Evolutionary conservation across 805 yeast species (phyloP).

Genomic region (Myxozyma mucilagina): DNA sequence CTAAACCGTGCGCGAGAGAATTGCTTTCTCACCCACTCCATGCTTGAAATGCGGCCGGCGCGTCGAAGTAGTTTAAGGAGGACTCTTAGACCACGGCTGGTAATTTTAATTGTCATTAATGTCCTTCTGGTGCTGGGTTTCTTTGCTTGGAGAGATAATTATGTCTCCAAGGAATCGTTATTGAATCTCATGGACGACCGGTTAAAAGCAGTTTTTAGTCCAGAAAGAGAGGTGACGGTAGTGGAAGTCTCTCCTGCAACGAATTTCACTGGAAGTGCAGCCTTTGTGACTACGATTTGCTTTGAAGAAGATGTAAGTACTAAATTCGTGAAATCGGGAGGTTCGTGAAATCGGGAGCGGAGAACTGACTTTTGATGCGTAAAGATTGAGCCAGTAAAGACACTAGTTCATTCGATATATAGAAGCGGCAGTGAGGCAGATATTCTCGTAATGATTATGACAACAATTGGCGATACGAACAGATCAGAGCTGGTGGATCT

Average conservation of each 20-base stretch:
- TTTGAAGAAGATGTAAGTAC: slow-evolving; percentile 22
- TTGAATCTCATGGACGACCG: slow-evolving; percentile 25
- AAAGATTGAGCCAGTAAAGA: slow-evolving; percentile 20
- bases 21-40: neutral
- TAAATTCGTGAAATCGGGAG: neutral
- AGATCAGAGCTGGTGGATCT: slow-evolving; percentile 18
- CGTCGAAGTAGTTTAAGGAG: slow-evolving; percentile 13
- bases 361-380: neutral
- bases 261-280: slow-evolving; percentile 24
- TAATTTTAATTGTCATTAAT: slow-evolving; percentile 10
- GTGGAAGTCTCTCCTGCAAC: neutral
- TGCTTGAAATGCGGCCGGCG: slow-evolving; percentile 4
- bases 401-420: slow-evolving; percentile 24
- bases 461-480: slow-evolving; percentile 11
- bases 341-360: neutral
- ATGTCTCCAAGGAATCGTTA: slow-evolving; percentile 26
- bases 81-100: slow-evolving; percentile 21
- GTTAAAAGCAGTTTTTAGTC: slow-evolving; percentile 22
- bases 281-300: slow-evolving; percentile 22
- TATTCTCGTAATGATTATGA: slow-evolving; percentile 22
- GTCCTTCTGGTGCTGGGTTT: slow-evolving; percentile 15
- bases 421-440: slow-evolving; percentile 13
- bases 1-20: neutral
- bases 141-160: slow-evolving; percentile 24
- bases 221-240: slow-evolving; percentile 20